A percentile compares a stretch with the other conserved stretches of the same genome.
Conservation (phyloP, 1,139 yeast species). For the Diutina siamensis region DNA sequence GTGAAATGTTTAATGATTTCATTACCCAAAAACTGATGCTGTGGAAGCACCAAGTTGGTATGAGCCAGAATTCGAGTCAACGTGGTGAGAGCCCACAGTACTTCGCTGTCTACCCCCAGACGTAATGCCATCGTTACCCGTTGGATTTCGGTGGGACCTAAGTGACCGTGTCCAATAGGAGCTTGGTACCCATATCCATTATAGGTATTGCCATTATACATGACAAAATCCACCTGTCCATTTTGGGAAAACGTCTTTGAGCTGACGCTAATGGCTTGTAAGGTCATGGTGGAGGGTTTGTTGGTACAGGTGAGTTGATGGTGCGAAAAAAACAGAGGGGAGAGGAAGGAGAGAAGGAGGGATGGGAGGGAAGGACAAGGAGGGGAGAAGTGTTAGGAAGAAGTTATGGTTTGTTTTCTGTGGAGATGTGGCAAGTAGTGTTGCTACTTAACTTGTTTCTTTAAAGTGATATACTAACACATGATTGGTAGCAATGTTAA, state of each 20-base stretch:
- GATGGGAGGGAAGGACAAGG: neutral
- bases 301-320: neutral
- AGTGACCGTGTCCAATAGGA: constrained; percentile 34
- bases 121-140: constrained; percentile 55
- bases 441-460: too few species aligned
- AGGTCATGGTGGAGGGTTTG: neutral
- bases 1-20: constrained; percentile 36
- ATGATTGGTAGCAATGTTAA: too few species aligned
- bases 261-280: constrained; percentile 1
- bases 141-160: constrained; percentile 45
- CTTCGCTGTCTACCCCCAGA: constrained; percentile 47
- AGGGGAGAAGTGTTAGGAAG: neutral
- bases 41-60: constrained; percentile 40
- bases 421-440: too few species aligned
- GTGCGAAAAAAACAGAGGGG: neutral
- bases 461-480: too few species aligned
- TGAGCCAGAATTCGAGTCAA: constrained; percentile 46
- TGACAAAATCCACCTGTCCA: constrained; percentile 3
- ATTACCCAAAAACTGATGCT: constrained; percentile 35
- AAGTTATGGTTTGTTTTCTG: too few species aligned
- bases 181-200: constrained; percentile 9
- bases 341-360: neutral
- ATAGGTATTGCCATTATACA: constrained; percentile 6
- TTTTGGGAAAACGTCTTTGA: constrained; percentile 3
- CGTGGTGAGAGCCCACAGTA: constrained; percentile 55